Evolutionary conservation across 345 rosid species (phyloP).

Genomic region (Balakata baccata): DNA sequence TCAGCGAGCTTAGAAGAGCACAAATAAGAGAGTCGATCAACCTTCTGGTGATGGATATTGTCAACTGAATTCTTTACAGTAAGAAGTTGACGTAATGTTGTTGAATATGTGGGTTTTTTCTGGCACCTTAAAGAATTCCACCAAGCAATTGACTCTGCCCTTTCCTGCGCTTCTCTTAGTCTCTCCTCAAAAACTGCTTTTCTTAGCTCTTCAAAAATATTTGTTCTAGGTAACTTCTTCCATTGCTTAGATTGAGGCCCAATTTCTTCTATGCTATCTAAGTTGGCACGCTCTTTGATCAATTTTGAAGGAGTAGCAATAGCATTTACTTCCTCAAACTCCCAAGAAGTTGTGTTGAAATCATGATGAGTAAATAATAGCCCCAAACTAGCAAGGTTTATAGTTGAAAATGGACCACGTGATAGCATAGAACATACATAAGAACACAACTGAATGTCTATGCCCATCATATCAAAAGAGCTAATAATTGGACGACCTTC

Average conservation of each 20-base stretch:
- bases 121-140: slow-evolving; percentile 98
- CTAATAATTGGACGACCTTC: slow-evolving; percentile 99
- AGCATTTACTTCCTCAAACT: slow-evolving; percentile 65
- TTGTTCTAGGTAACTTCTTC: slow-evolving; percentile 53
- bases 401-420: slow-evolving; percentile 54
- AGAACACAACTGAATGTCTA: slow-evolving; percentile 71
- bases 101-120: slow-evolving; percentile 77
- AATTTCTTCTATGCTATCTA: slow-evolving; percentile 41
- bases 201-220: slow-evolving; percentile 82
- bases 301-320: slow-evolving; percentile 71
- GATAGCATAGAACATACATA: slow-evolving; percentile 65
- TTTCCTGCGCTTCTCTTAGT: slow-evolving; percentile 62
- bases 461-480: slow-evolving; percentile 88
- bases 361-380: slow-evolving; percentile 73
- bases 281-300: slow-evolving; percentile 48
- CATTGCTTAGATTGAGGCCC: slow-evolving; percentile 29
- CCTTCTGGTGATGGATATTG: slow-evolving; percentile 54
- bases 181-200: slow-evolving; percentile 76
- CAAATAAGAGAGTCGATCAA: slow-evolving; percentile 41
- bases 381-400: slow-evolving; percentile 67
- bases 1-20: slow-evolving; percentile 79
- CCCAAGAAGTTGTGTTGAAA: slow-evolving; percentile 87
- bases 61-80: slow-evolving; percentile 58
- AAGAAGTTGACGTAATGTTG: slow-evolving; percentile 54
- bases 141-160: slow-evolving; percentile 90